Evolutionary conservation across 306 rosid genomes (phyloP).

Genomic region (Cercis canadensis): DNA sequence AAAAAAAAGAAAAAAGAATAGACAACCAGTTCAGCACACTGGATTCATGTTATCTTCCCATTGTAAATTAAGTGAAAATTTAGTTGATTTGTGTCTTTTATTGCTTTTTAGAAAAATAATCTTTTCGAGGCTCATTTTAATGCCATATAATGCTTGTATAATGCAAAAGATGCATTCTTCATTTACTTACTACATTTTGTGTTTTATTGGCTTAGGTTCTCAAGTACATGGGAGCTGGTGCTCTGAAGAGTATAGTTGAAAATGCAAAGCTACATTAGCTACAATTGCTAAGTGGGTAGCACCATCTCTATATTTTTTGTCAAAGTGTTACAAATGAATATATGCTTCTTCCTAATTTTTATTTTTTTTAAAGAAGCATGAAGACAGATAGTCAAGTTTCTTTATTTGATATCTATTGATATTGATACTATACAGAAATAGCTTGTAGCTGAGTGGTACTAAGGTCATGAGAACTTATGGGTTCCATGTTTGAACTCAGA

Average conservation of each 20-base stretch:
- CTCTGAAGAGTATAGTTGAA: conserved; percentile 51
- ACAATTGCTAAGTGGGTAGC: conserved; percentile 22
- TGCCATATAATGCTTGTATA: no score
- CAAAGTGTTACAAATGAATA: no score
- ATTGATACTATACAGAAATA: no score
- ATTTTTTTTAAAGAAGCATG: no score
- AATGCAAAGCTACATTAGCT: conserved; percentile 50
- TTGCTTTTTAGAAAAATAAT: conserved; percentile 26
- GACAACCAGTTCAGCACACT: conserved; percentile 1
- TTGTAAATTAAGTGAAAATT: neutral
- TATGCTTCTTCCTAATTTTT: neutral
- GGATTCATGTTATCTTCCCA: conserved; percentile 8
- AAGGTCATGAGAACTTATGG: no score
- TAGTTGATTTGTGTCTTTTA: conserved; percentile 17
- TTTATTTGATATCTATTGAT: no score
- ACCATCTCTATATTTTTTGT: no score
- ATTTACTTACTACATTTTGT: conserved; percentile 24
- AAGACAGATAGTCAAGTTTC: no score
- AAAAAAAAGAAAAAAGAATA: neutral
- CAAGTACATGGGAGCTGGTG: conserved; percentile 51
- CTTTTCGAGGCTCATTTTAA: conserved; percentile 4
- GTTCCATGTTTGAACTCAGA: no score
- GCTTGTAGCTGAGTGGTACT: no score
- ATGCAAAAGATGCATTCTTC: neutral
- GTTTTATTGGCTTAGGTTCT: conserved; percentile 48